phyloP scores from a whole-genome alignment of 2,329 filamentous ascomycete species.

The Aspergillus sp. region DNA sequence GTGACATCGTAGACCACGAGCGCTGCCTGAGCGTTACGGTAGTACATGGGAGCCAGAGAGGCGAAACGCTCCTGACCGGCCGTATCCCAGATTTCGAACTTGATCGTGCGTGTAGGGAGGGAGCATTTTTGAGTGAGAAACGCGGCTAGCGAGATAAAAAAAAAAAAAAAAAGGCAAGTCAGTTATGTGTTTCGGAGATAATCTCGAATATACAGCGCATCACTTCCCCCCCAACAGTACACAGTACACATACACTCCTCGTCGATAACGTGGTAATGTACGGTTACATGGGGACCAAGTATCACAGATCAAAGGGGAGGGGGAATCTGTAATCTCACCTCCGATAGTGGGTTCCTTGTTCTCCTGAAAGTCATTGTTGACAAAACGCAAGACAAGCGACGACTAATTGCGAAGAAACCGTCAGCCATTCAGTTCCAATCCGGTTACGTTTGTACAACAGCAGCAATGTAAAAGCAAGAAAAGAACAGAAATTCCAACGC shows the following conservation, averaged over 20 bases:
- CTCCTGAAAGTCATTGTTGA: slow-evolving; percentile 99
- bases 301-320: too few species aligned
- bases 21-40: slow-evolving; percentile 95
- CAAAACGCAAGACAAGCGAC: slow-evolving; percentile 93
- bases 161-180: slow-evolving; percentile 5
- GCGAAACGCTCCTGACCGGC: slow-evolving; percentile 97
- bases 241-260: too few species aligned
- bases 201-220: too few species aligned
- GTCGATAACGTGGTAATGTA: too few species aligned
- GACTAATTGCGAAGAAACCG: slow-evolving; percentile 54
- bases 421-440: neutral
- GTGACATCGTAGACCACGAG: slow-evolving; percentile 98
- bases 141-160: slow-evolving; percentile 58
- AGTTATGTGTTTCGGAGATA: neutral
- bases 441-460: slow-evolving; percentile 13
- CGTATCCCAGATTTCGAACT: slow-evolving; percentile 95
- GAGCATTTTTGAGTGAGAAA: slow-evolving; percentile 99
- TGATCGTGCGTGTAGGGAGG: slow-evolving; percentile 74
- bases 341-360: slow-evolving; percentile 99
- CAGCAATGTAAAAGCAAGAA: neutral
- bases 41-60: slow-evolving; percentile 97
- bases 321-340: slow-evolving; percentile 51
- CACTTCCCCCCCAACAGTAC: too few species aligned
- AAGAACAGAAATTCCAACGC: slow-evolving; percentile 1
- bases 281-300: too few species aligned